Base-by-base conservation (phyloP, 1,284 basidiomycete genomes). In the Rhodofomes roseus region DNA sequence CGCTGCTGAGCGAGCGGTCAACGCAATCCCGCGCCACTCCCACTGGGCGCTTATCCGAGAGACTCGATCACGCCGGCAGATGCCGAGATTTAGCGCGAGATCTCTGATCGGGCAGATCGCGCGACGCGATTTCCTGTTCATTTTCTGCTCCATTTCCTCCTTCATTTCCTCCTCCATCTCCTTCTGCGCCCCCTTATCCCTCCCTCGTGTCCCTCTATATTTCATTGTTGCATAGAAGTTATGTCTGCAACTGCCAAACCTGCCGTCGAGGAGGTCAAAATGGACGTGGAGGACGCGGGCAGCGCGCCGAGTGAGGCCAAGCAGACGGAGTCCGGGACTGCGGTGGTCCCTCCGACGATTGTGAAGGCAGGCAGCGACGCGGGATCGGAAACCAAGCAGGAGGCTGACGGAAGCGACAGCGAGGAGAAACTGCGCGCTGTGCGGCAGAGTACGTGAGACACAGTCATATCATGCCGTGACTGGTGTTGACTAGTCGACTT, bases 371-470 rank as follows among this genome's bases (percentile, higher is more conserved):
- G 22, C 11, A 43, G 18, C 16, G 25, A 48, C 1, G 36, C 8
- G 22, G 46, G 3, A 4, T 31, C 43, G 18, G 27, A 22, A 22
- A 48, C 20, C 6, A 56, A 55, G n/a, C 23, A 22, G 34, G 58
- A 48, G 4, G 60, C 46, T 9, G 40, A 51, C n/a, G 61, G 57
- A n/a, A 62, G 64, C 12, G 64, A 67, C 2, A 65, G 68, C 25
- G 60, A 76, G 23, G 74, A 71, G 34, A 76, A 75, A 70, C 63
- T 76, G 56, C 77, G 74, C 58, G 81, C 81, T 1, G 74, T 73
- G 58, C 74, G 76, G 63, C 83, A 85, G 67, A 74, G 83, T 83
- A 65, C 60, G 78, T 70, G 18, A 3, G n/a, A n/a, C 44, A n/a
- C 6, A 11, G 20, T 20, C 22, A 11, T 29, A 8, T 37, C 29